phyloP scores from a whole-genome alignment of 345 rosid species.

The Abelmoschus esculentus region DNA sequence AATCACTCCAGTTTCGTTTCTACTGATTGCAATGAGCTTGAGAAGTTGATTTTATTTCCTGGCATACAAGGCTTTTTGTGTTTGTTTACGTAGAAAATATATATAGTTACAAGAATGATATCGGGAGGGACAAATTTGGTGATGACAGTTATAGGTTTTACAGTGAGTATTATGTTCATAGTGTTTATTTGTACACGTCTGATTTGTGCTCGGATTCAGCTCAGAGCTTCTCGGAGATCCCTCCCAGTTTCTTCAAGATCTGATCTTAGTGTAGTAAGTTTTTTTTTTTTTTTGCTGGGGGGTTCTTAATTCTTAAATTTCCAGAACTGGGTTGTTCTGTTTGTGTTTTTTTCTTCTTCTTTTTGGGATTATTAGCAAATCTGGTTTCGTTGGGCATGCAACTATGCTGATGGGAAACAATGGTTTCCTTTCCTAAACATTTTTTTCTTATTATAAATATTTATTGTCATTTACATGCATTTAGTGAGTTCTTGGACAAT shows the following conservation, averaged over 20 bases:
- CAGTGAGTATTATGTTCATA: conserved; percentile 70
- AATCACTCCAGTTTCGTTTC: neutral
- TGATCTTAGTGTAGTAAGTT: conserved; percentile 51
- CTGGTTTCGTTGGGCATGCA: neutral
- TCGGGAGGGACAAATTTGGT: conserved; percentile 58
- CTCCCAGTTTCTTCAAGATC: conserved; percentile 49
- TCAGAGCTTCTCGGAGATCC: conserved; percentile 50
- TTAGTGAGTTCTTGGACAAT: neutral
- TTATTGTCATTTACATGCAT: neutral
- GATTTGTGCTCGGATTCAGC: conserved; percentile 65
- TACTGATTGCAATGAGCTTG: neutral
- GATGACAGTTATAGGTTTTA: conserved; percentile 81
- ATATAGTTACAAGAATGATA: conserved; percentile 29
- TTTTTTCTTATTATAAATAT: neutral
- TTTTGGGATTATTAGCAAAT: neutral
- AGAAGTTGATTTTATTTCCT: conserved; percentile 3
- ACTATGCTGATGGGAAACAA: neutral
- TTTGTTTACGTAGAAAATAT: neutral
- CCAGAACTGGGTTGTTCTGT: neutral
- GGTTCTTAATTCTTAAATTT: neutral
- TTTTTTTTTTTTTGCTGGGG: neutral
- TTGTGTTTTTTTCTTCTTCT: neutral
- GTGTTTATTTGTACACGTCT: conserved; percentile 71
- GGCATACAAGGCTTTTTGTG: neutral
- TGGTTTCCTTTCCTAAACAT: neutral